A percentile compares a stretch with the other conserved stretches of the same genome.
Evolutionary conservation across 139 green algal genomes (phyloP).

Genomic region (Coelastrella sp.): DNA sequence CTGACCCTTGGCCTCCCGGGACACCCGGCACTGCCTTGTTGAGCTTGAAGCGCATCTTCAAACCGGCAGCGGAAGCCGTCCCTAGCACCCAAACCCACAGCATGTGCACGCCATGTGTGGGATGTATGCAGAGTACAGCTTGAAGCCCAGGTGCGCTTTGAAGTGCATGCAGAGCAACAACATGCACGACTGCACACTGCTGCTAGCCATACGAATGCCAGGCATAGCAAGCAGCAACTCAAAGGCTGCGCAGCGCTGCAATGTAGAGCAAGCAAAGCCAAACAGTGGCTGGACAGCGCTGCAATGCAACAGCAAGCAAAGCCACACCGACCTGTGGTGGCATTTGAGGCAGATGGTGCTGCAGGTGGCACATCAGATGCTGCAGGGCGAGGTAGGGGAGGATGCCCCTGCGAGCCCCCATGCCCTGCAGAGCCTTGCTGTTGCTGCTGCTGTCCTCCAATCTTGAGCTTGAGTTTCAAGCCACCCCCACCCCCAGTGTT

Average conservation of each 20-base stretch:
- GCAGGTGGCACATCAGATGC: background rate
- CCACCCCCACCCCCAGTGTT: constrained; percentile 32
- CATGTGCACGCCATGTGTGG: background rate
- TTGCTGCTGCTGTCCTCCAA: constrained; percentile 29
- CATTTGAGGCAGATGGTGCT: constrained; percentile 14
- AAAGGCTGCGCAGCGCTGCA: no score
- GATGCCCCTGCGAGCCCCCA: background rate
- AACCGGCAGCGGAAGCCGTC: background rate
- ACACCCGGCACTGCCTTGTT: background rate
- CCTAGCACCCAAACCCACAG: background rate
- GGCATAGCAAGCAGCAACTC: no score
- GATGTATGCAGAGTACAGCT: no score
- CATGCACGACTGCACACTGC: no score
- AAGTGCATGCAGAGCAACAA: no score
- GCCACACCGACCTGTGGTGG: background rate
- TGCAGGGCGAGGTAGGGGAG: background rate
- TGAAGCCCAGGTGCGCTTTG: no score
- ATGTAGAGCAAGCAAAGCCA: no score
- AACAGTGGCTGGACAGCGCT: background rate
- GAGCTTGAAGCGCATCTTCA: constrained; percentile 12
- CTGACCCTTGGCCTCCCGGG: background rate
- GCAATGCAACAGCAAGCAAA: no score
- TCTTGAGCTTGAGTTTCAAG: constrained; percentile 32
- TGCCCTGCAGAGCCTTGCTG: constrained; percentile 12
- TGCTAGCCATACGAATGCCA: no score